These are phyloP conservation scores for Hypoxylon crocopeplum DNA, from an alignment of 495 filamentous ascomycete species.

Conservation along the genomic window DNA sequence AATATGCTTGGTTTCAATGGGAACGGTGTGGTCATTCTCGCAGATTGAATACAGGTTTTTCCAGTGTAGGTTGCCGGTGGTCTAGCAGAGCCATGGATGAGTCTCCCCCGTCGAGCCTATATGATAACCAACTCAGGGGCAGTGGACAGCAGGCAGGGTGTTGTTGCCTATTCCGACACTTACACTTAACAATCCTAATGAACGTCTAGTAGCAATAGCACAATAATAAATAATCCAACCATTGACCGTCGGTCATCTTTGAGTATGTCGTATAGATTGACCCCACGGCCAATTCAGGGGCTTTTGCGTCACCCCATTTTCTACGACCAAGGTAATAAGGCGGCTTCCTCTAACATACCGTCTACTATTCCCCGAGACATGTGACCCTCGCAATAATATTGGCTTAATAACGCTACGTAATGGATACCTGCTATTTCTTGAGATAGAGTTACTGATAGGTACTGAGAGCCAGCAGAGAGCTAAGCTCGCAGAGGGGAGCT, in stretches of 20 bases:
- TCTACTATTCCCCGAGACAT: no score
- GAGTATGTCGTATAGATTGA: not conserved
- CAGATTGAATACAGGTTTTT: not conserved
- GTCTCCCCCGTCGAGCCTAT: not conserved
- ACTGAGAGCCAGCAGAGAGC: no score
- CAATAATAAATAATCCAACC: conserved; percentile 10
- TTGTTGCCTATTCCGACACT: not conserved
- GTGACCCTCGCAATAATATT: no score
- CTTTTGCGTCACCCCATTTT: no score
- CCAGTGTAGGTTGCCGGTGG: not conserved
- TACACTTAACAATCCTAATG: conserved; percentile 7
- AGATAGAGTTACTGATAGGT: no score
- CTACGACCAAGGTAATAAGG: no score
- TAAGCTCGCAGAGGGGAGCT: no score
- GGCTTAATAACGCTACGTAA: no score
- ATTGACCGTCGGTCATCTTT: not conserved
- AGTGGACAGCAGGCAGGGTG: not conserved
- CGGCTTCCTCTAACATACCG: no score
- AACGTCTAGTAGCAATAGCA: conserved; percentile 12
- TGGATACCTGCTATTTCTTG: no score
- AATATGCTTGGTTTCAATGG: conserved; percentile 28
- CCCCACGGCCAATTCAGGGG: no score
- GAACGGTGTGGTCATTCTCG: conserved; percentile 20
- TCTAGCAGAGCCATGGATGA: not conserved
- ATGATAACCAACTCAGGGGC: no score